Conservation (phyloP, 257 asterid species). For the Rhazya stricta region DNA sequence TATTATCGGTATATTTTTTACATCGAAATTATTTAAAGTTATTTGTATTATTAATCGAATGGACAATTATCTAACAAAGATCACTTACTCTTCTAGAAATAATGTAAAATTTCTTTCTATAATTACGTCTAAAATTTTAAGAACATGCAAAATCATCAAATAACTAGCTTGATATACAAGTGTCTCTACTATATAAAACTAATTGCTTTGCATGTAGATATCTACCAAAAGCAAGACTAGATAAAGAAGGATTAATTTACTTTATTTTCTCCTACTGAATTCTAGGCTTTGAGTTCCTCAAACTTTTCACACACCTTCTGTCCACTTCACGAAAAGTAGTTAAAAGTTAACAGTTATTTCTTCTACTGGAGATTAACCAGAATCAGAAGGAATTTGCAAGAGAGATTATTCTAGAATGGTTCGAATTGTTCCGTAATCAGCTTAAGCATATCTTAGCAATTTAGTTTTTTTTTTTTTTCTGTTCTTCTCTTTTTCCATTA, state of each 20-base stretch:
- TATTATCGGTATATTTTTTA: too few species aligned
- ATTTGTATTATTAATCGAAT: too few species aligned
- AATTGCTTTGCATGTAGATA: not conserved
- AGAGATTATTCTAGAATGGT: not conserved
- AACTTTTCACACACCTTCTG: not conserved
- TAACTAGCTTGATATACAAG: not conserved
- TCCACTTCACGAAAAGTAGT: not conserved
- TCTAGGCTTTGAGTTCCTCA: not conserved
- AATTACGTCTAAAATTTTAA: not conserved
- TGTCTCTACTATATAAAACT: not conserved
- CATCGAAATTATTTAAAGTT: too few species aligned
- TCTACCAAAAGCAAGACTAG: not conserved
- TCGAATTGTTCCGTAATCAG: not conserved
- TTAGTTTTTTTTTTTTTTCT: too few species aligned
- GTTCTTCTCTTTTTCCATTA: too few species aligned
- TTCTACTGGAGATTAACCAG: not conserved
- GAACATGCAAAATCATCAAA: constrained; percentile 1
- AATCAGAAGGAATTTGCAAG: not conserved
- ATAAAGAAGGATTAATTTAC: not conserved
- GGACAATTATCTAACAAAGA: too few species aligned
- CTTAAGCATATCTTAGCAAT: not conserved
- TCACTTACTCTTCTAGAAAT: too few species aligned
- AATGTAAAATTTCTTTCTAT: not conserved
- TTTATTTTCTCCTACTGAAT: not conserved
- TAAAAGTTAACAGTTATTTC: not conserved